phyloP scores from a whole-genome alignment of 2,329 filamentous ascomycete species.

The Lithohypha guttulata region DNA sequence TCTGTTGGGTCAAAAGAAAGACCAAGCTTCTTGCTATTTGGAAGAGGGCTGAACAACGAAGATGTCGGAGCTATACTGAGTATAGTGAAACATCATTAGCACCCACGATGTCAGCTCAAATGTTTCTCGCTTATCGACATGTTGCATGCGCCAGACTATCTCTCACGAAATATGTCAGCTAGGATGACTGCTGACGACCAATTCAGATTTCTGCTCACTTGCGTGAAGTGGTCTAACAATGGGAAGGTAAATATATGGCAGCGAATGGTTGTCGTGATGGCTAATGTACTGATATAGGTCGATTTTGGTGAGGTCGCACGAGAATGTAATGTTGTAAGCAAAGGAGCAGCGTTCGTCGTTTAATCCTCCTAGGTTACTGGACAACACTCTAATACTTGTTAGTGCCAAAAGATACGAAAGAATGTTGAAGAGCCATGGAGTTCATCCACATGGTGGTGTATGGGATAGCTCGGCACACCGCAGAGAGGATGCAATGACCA shows the following conservation, averaged over 20 bases:
- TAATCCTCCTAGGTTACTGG: background rate
- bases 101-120: background rate
- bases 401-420: constrained; percentile 60
- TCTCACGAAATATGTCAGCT: constrained; percentile 34
- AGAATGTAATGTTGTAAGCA: constrained; percentile 52
- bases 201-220: constrained; percentile 55
- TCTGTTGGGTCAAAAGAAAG: too few species aligned
- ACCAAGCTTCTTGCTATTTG: too few species aligned
- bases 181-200: constrained; percentile 43
- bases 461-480: background rate
- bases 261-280: background rate
- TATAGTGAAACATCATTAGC: background rate
- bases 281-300: constrained; percentile 37
- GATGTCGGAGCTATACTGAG: background rate
- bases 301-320: constrained; percentile 55
- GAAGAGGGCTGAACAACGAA: background rate
- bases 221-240: constrained; percentile 50
- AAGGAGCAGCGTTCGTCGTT: constrained; percentile 57
- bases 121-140: background rate
- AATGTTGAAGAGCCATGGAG: constrained; percentile 50
- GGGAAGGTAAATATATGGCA: constrained; percentile 43
- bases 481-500: background rate
- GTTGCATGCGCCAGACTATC: background rate
- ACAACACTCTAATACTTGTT: constrained; percentile 10
- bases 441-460: constrained; percentile 25